A percentile compares a stretch with the other conserved stretches of the same genome.
These are phyloP conservation scores for Phytopythium cucurbitacearum DNA, from an alignment of 352 stramenopile species.

Conservation along the genomic window DNA sequence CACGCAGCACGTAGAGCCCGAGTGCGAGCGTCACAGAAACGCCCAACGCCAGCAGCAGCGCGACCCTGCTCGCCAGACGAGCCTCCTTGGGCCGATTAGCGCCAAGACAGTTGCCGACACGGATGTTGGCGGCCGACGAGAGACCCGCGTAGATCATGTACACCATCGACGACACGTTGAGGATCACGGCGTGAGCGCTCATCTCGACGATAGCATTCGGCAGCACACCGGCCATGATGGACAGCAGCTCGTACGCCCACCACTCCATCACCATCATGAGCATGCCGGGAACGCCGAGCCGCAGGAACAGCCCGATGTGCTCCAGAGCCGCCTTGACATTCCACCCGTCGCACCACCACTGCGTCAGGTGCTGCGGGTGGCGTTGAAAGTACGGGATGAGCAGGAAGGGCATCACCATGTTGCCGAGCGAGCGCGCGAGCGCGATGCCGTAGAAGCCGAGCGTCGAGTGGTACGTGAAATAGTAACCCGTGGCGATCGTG, in stretches of 20 bases:
- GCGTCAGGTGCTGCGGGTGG: conserved; percentile 22
- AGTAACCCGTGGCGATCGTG: conserved; percentile 52
- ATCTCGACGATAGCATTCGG: conserved; percentile 44
- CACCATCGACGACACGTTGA: conserved; percentile 56
- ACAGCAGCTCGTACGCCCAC: conserved; percentile 66
- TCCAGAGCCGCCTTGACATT: conserved; percentile 20
- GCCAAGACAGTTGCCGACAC: conserved; percentile 60
- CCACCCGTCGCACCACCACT: conserved; percentile 45
- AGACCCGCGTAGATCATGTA: conserved; percentile 69
- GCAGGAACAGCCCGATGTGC: conserved; percentile 39
- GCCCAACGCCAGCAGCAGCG: conserved; percentile 26
- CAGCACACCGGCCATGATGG: conserved; percentile 44
- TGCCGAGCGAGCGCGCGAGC: conserved; percentile 48
- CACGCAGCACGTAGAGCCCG: conserved; percentile 17
- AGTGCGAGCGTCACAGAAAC: conserved; percentile 23
- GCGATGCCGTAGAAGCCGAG: conserved; percentile 73
- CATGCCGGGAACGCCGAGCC: conserved; percentile 41
- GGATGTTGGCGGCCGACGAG: conserved; percentile 47
- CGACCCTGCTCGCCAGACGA: conserved; percentile 27
- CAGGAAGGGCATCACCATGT: conserved; percentile 37
- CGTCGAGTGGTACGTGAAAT: conserved; percentile 66
- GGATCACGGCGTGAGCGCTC: conserved; percentile 54
- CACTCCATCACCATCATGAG: conserved; percentile 66
- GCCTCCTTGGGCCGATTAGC: conserved; percentile 40
- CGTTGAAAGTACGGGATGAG: conserved; percentile 56